A percentile compares a stretch with the other conserved stretches of the same genome.
phyloP scores from a whole-genome alignment of 2,329 filamentous ascomycete species.

The Trichoderma koningiopsis region DNA sequence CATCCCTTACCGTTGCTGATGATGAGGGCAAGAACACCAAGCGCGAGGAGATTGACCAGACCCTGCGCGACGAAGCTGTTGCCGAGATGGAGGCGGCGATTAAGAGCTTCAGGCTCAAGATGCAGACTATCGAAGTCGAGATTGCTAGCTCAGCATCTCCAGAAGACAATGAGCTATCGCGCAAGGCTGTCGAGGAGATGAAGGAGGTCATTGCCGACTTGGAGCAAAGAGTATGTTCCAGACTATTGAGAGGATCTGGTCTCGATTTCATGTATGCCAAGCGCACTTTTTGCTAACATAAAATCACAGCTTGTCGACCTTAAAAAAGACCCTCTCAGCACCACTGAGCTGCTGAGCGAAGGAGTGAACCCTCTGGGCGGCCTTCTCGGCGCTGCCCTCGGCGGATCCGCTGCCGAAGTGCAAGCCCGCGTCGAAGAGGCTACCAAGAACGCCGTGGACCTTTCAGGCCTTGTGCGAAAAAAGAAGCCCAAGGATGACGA shows the following conservation, averaged over 20 bases:
- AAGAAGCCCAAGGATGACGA: slow-evolving; percentile 55
- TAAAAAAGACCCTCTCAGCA: slow-evolving; percentile 57
- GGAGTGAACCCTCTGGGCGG: slow-evolving; percentile 53
- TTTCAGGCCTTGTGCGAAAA: slow-evolving; percentile 74
- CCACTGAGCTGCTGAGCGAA: slow-evolving; percentile 43
- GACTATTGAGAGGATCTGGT: not conserved
- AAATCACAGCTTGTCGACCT: slow-evolving; percentile 66
- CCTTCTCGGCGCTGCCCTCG: slow-evolving; percentile 64
- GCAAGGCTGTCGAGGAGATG: slow-evolving; percentile 68
- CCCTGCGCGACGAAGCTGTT: slow-evolving; percentile 69
- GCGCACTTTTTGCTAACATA: slow-evolving; percentile 18
- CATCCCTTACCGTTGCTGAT: slow-evolving; percentile 69
- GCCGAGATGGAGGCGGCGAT: slow-evolving; percentile 74
- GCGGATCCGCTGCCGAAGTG: slow-evolving; percentile 62
- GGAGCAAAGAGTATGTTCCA: slow-evolving; percentile 65
- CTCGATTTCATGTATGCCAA: not conserved
- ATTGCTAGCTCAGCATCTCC: slow-evolving; percentile 64
- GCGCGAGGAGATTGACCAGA: slow-evolving; percentile 63
- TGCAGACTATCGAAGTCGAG: slow-evolving; percentile 69
- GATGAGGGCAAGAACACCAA: slow-evolving; percentile 49
- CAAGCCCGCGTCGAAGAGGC: slow-evolving; percentile 70
- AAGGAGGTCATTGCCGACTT: slow-evolving; percentile 79
- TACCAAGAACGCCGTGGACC: slow-evolving; percentile 71
- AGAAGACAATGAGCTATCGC: slow-evolving; percentile 66
- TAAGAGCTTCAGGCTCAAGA: slow-evolving; percentile 68